phyloP scores from a whole-genome alignment of 2,329 filamentous ascomycete species.

The Arthrobotrys pseudoclavata region DNA sequence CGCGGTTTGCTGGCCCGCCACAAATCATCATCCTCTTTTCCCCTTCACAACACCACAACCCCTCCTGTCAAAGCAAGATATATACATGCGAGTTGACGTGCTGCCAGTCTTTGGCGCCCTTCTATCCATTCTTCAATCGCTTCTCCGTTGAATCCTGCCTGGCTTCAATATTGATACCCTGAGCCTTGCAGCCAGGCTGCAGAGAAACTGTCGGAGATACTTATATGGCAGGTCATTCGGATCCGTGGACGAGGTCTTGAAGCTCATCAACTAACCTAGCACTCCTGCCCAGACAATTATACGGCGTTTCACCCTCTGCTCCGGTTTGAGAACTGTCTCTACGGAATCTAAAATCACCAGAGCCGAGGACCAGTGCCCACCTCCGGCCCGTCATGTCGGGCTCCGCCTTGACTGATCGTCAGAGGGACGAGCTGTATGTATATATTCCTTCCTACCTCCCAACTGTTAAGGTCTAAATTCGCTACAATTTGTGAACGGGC shows the following conservation, averaged over 20 bases:
- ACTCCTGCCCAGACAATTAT: constrained; percentile 3
- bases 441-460: neutral
- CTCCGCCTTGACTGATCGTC: constrained; percentile 55
- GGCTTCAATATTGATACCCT: neutral
- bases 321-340: neutral
- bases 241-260: neutral
- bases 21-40: constrained; percentile 26
- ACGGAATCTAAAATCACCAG: neutral
- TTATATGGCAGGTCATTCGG: constrained; percentile 23
- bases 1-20: constrained; percentile 23
- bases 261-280: neutral
- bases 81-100: constrained; percentile 20
- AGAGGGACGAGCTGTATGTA: constrained; percentile 59
- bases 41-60: constrained; percentile 52
- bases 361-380: neutral
- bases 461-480: neutral
- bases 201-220: neutral
- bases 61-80: constrained; percentile 36
- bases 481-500: neutral
- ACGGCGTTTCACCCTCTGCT: neutral
- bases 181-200: neutral
- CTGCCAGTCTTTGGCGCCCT: neutral
- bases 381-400: constrained; percentile 41
- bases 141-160: neutral
- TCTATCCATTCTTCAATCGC: neutral